Conservation (phyloP, 2,329 filamentous ascomycete species). For the Trichoderma cornu-damae region DNA sequence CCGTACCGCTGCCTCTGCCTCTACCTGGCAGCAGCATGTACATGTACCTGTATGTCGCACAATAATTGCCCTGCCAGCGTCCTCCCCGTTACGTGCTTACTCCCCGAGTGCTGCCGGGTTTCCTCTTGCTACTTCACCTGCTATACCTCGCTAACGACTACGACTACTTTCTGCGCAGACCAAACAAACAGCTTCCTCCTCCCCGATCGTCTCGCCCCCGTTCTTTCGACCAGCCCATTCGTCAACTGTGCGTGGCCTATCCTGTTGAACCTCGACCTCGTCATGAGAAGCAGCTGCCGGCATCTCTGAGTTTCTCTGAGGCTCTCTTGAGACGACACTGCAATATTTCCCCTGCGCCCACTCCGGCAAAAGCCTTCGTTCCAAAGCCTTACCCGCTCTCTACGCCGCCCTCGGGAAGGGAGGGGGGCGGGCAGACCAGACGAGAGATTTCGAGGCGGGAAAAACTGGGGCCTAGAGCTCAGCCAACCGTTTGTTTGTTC, state of each 20-base stretch:
- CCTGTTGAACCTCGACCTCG: neutral
- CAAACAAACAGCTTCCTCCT: neutral
- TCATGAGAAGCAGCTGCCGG: neutral
- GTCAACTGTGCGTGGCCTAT: neutral
- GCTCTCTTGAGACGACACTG: neutral
- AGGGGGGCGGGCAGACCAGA: too few species aligned
- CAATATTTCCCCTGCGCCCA: neutral
- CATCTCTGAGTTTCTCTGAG: neutral
- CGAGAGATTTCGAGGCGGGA: constrained; percentile 14
- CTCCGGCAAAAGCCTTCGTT: neutral
- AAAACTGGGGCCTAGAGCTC: constrained; percentile 13
- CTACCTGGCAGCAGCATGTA: too few species aligned
- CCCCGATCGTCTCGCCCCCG: neutral
- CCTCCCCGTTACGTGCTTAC: neutral
- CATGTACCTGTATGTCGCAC: neutral
- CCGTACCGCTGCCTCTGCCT: too few species aligned
- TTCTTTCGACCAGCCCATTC: neutral
- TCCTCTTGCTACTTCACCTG: too few species aligned
- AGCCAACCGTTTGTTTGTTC: constrained; percentile 4
- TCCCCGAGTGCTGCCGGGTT: constrained; percentile 4
- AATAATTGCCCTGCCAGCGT: constrained; percentile 13
- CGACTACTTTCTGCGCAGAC: neutral
- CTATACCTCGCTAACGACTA: too few species aligned
- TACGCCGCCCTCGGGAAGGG: too few species aligned
- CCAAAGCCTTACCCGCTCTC: constrained; percentile 3